A percentile compares a stretch with the other conserved stretches of the same genome.
These are phyloP conservation scores for Pyrenochaeta sp. DNA, from an alignment of 2,329 filamentous ascomycete species.

Conservation along the genomic window DNA sequence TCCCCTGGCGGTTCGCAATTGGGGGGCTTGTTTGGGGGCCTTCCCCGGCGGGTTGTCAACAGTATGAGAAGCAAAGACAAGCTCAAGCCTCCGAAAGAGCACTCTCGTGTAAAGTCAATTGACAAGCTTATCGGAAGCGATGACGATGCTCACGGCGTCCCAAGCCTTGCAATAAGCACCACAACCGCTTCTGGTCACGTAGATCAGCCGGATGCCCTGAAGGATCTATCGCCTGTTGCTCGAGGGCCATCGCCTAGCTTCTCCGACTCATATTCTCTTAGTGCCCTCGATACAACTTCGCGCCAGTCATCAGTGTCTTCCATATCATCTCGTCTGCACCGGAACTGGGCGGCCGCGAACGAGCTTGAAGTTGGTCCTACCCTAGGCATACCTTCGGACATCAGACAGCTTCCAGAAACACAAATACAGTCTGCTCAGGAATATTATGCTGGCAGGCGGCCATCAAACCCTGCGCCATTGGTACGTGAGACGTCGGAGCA, in stretches of 20 bases:
- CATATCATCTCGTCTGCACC: constrained; percentile 43
- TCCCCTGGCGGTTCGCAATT: constrained; percentile 53
- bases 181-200: constrained; percentile 68
- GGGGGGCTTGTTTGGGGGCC: constrained; percentile 56
- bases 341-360: constrained; percentile 33
- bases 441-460: constrained; percentile 14
- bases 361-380: constrained; percentile 35
- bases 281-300: constrained; percentile 38
- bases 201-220: constrained; percentile 60
- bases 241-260: constrained; percentile 55
- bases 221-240: constrained; percentile 48
- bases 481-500: constrained; percentile 40
- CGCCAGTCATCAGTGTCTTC: constrained; percentile 53
- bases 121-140: constrained; percentile 68
- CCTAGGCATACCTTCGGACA: constrained; percentile 23
- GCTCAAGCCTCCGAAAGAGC: constrained; percentile 55
- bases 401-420: background rate
- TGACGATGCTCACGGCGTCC: constrained; percentile 69
- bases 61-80: constrained; percentile 53
- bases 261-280: constrained; percentile 44
- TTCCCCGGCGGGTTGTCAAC: constrained; percentile 57
- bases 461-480: constrained; percentile 17
- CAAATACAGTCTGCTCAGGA: background rate
- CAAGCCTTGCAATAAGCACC: constrained; percentile 70
- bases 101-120: constrained; percentile 66